Evolutionary conservation across 23 red algal species (phyloP).

Genomic region (Agarophyton chilense): DNA sequence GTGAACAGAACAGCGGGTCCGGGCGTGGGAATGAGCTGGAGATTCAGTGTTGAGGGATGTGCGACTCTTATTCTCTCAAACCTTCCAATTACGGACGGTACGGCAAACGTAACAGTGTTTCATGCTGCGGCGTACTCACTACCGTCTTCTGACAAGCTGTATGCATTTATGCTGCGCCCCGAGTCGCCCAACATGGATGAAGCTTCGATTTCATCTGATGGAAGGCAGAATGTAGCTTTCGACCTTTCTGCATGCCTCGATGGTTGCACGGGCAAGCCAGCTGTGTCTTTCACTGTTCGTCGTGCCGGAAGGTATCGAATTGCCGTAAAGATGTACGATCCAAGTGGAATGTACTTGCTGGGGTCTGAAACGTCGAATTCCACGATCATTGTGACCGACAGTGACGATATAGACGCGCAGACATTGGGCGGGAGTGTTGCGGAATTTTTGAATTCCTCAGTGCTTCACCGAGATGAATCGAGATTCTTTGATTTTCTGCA

Average conservation of each 20-base stretch:
- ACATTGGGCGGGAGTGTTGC: not conserved
- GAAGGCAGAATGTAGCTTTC: not conserved
- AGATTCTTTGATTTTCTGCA: not conserved
- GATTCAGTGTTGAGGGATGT: conserved; percentile 1
- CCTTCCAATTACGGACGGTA: conserved; percentile 10
- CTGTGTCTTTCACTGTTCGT: conserved; percentile 31
- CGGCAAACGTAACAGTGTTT: conserved; percentile 7
- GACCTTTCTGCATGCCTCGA: conserved; percentile 10
- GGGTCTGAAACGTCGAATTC: conserved; percentile 31
- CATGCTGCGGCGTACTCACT: conserved; percentile 31
- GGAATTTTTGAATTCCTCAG: not conserved
- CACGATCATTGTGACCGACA: not conserved
- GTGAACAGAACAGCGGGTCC: not conserved
- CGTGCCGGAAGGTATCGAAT: conserved; percentile 8
- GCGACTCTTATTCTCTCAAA: conserved; percentile 18
- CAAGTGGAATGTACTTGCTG: conserved; percentile 28
- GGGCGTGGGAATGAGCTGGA: conserved; percentile 15
- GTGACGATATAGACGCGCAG: not conserved
- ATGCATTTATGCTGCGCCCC: conserved; percentile 13
- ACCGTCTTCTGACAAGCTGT: conserved; percentile 41
- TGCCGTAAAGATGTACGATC: conserved; percentile 42
- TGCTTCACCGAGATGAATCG: not conserved
- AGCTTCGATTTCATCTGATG: not conserved
- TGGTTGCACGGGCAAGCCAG: conserved; percentile 19
- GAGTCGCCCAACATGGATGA: not conserved